Percentiles rank a stretch among this genome's conserved stretches.
Evolutionary conservation across 2,329 filamentous ascomycete genomes (phyloP).

Genomic region (Colletotrichum phormii): DNA sequence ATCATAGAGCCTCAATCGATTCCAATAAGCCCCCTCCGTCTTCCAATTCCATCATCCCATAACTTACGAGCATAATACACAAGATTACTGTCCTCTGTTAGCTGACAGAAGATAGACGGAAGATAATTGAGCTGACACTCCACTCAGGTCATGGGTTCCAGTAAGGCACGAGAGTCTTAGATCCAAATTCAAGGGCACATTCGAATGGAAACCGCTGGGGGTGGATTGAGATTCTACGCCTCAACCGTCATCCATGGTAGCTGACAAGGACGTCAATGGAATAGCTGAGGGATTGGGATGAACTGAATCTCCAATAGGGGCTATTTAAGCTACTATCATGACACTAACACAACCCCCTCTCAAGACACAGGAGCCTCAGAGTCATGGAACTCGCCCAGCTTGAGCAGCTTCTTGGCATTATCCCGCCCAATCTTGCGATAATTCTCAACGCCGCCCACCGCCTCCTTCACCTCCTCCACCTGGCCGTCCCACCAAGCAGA

Average conservation of each 20-base stretch:
- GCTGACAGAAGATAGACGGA: too few species aligned
- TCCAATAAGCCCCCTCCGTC: neutral
- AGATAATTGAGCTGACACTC: too few species aligned
- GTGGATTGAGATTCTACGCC: too few species aligned
- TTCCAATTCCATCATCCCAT: neutral
- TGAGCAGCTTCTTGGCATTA: slow-evolving; percentile 56
- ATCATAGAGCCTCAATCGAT: neutral
- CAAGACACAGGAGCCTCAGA: slow-evolving; percentile 37
- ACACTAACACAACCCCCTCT: neutral
- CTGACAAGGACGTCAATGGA: too few species aligned
- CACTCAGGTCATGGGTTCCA: too few species aligned
- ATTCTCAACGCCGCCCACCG: slow-evolving; percentile 41
- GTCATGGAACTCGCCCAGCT: slow-evolving; percentile 50
- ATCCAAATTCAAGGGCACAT: too few species aligned
- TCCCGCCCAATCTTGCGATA: slow-evolving; percentile 55
- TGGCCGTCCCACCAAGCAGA: slow-evolving; percentile 55
- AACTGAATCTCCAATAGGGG: too few species aligned
- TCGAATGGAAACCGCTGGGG: too few species aligned
- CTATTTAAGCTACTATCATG: neutral
- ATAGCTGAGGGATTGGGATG: too few species aligned
- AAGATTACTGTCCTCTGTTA: too few species aligned
- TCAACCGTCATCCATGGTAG: too few species aligned
- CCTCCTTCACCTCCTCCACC: slow-evolving; percentile 38
- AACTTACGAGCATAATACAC: neutral
- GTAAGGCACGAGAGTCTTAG: too few species aligned